Evolutionary conservation across 2,329 filamentous ascomycete genomes (phyloP).

Genomic region (Aspergillus aculeatinus): DNA sequence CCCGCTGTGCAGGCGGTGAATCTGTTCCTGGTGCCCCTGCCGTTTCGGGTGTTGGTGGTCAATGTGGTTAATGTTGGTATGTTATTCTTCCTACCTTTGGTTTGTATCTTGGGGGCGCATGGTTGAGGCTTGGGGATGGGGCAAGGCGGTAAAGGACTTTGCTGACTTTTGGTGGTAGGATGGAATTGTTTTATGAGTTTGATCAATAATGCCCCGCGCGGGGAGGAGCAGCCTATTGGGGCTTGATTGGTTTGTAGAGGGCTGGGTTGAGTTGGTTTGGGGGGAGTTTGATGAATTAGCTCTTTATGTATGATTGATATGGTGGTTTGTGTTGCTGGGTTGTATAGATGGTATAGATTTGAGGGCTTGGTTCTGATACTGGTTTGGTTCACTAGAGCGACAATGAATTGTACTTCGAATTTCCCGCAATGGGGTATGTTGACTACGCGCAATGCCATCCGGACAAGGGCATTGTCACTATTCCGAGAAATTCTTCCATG

Average conservation of each 20-base stretch:
- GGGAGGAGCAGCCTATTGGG: not conserved
- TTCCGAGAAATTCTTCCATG: not conserved
- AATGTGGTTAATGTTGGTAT: constrained; percentile 20
- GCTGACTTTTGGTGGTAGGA: constrained; percentile 6
- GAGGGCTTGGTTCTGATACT: not conserved
- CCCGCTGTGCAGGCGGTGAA: constrained; percentile 16
- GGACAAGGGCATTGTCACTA: not conserved
- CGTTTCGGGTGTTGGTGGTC: constrained; percentile 17
- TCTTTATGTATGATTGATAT: too few species aligned
- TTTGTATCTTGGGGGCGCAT: too few species aligned
- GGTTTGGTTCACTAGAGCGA: not conserved
- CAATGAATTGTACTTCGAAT: not conserved
- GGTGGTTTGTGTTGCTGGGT: not conserved
- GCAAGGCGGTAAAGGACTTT: too few species aligned
- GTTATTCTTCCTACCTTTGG: too few species aligned
- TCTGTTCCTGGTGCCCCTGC: constrained; percentile 16
- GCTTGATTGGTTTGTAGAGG: not conserved
- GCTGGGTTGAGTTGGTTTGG: too few species aligned
- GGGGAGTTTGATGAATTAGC: not conserved
- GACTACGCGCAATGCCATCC: too few species aligned
- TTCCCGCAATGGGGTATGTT: too few species aligned
- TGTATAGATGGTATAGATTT: not conserved
- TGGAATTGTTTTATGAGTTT: constrained; percentile 22
- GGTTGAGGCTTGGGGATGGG: too few species aligned
- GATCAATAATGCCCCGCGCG: constrained; percentile 11